Base-by-base conservation (phyloP, 192 early-diverging fungal species). In the Coemansia biformis region DNA sequence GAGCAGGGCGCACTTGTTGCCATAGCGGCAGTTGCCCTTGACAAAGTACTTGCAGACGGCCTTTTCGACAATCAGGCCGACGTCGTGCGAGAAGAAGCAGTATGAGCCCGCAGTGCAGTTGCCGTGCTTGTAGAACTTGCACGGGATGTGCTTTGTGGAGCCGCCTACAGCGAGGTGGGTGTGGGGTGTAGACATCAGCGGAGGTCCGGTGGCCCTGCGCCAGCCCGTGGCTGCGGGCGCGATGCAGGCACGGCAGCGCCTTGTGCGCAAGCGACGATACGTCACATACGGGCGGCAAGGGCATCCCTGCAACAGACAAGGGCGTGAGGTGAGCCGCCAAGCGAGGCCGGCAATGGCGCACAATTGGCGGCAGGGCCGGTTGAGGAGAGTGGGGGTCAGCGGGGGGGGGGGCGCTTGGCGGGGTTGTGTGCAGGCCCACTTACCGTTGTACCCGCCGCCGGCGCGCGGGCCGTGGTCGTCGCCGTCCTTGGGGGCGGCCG, bases 11-110 rank as follows among this genome's bases (percentile, higher is more conserved):
- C 86, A 88, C 49, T 84, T 86, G 37, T 65, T 83, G 30, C 85
- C 86, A 76, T 84, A 88, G 50, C 83, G 85, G 78, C 86, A 88
- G 37, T 86, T 86, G 26, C 86, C 86, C 62, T 88, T 88, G 33
- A 81, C 45, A 57, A 78, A 86, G 53, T 86, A 88, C 52, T 85
- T 86, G 81, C 86, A 88, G 10, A 84, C 78, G 23, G 78, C 57
- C 38, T 78, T 75, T 29, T 83, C 83, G 10, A 80, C 65, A 46
- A 73, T 59, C n/a, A 81, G 41, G 46, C 79, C 79, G 51, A 76
- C 59, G 44, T 81, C 81, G 63, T 88, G 86, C 17, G 83, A 88
- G 48, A 88, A 88, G 48, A 74, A 75, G 46, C 86, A 88, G 42
- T 81, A 81, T 47, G 79, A 68, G 22, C 86, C 86, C 11, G 86